phyloP scores from a whole-genome alignment of 352 stramenopile species.

The Phytophthora sojae region DNA sequence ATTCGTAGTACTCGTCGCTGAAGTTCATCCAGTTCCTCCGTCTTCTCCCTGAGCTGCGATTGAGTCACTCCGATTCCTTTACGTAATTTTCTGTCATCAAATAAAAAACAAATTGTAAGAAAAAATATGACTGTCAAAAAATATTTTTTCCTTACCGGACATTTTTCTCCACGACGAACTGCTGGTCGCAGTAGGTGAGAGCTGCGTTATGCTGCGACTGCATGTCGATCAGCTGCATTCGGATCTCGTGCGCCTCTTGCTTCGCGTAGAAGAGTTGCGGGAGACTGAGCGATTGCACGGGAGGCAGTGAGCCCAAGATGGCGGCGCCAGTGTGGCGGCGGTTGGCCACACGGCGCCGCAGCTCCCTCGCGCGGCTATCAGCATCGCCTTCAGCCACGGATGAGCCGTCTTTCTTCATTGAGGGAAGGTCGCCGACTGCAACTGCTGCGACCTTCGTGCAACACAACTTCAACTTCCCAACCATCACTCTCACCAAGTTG shows the following conservation, averaged over 20 bases:
- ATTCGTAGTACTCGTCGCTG: conserved; percentile 57
- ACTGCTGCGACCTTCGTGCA: conserved; percentile 47
- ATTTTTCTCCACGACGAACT: conserved; percentile 63
- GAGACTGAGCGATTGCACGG: conserved; percentile 26
- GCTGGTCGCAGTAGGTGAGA: conserved; percentile 59
- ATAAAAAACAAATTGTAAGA: conserved; percentile 1
- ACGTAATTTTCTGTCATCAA: conserved; percentile 39
- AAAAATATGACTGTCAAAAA: neutral
- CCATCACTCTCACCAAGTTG: conserved; percentile 39
- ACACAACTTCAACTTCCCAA: conserved; percentile 43
- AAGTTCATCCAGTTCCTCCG: conserved; percentile 54
- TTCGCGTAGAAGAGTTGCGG: conserved; percentile 47
- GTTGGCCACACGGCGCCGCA: conserved; percentile 60
- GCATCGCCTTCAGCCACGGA: conserved; percentile 1
- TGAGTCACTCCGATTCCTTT: conserved; percentile 51
- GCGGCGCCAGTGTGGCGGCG: conserved; percentile 15
- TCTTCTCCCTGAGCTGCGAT: conserved; percentile 54
- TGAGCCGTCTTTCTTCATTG: conserved; percentile 18
- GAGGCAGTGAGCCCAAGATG: conserved; percentile 8
- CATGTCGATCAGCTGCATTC: conserved; percentile 63
- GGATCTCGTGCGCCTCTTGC: conserved; percentile 54
- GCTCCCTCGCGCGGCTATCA: conserved; percentile 54
- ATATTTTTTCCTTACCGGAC: conserved; percentile 42
- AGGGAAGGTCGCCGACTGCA: neutral
- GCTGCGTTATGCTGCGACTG: conserved; percentile 52